phyloP scores from a whole-genome alignment of 306 rosid genomes.

The Psophocarpus tetragonolobus region DNA sequence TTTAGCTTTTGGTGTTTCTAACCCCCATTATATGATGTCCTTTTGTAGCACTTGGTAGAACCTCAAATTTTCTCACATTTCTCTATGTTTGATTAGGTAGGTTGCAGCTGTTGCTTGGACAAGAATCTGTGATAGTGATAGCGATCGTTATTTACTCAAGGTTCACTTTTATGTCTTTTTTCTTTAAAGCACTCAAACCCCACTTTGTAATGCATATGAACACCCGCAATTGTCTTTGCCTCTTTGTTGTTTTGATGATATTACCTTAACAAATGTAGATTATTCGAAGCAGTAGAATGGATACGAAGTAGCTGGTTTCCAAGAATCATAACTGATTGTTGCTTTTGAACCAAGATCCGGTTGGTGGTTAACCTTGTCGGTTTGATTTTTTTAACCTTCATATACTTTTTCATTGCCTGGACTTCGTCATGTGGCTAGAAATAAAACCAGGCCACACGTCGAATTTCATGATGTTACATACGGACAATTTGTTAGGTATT shows the following conservation, averaged over 20 bases:
- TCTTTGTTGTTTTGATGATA: conserved; percentile 38
- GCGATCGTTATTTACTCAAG: conserved; percentile 42
- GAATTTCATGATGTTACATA: conserved; percentile 45
- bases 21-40: conserved; percentile 37
- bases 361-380: conserved; percentile 54
- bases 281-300: conserved; percentile 65
- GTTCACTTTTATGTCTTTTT: conserved; percentile 30
- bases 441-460: not conserved
- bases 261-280: conserved; percentile 63
- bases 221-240: conserved; percentile 14
- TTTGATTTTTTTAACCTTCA: conserved; percentile 32
- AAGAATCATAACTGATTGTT: conserved; percentile 58
- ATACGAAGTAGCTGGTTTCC: conserved; percentile 55
- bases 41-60: conserved; percentile 37
- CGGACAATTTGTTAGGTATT: conserved; percentile 42
- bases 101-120: conserved; percentile 72
- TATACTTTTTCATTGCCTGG: not conserved
- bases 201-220: conserved; percentile 28
- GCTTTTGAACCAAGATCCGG: conserved; percentile 54
- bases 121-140: conserved; percentile 46
- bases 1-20: conserved; percentile 55
- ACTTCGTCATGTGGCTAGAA: conserved; percentile 22
- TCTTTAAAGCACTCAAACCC: not conserved
- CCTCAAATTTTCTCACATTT: conserved; percentile 38
- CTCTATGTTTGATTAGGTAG: conserved; percentile 68